phyloP scores from a whole-genome alignment of 2,329 filamentous ascomycete species.

The Fusarium annulatum region DNA sequence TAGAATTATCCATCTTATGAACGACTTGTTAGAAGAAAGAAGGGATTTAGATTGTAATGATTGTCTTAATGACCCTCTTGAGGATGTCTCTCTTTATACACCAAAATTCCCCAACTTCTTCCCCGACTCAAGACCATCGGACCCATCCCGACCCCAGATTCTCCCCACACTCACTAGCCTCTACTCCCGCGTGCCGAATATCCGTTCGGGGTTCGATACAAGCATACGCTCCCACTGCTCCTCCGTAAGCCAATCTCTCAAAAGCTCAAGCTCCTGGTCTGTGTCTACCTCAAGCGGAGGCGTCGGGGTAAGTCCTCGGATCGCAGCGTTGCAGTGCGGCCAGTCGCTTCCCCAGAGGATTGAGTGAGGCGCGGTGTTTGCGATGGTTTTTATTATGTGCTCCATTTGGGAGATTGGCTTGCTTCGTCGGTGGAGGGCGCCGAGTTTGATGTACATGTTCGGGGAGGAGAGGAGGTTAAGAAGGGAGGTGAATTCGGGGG shows the following conservation, averaged over 20 bases:
- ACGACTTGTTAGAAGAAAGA: not conserved
- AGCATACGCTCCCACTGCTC: not conserved
- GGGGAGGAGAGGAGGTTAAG: not conserved
- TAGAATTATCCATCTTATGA: not conserved
- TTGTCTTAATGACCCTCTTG: accelerated
- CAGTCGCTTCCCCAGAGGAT: slow-evolving; percentile 12
- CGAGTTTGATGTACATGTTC: not conserved
- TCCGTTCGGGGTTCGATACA: not conserved
- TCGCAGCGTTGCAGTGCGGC: slow-evolving; percentile 3
- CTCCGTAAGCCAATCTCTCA: not conserved
- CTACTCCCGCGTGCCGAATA: not conserved
- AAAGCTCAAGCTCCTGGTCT: not conserved
- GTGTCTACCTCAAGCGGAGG: slow-evolving; percentile 3
- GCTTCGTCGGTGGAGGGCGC: slow-evolving; percentile 1
- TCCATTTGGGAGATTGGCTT: not conserved
- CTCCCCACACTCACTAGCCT: not conserved
- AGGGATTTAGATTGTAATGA: not conserved
- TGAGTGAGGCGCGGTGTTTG: not conserved
- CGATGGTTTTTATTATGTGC: not conserved
- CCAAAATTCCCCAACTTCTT: not conserved
- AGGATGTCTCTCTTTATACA: not conserved
- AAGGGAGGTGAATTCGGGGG: not conserved
- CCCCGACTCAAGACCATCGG: not conserved
- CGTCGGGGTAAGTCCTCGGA: not conserved
- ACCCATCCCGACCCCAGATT: not conserved